A percentile compares a stretch with the other conserved stretches of the same genome.
phyloP scores from a whole-genome alignment of 169 alveolate genomes.

The Cryptosporidium meleagridis region DNA sequence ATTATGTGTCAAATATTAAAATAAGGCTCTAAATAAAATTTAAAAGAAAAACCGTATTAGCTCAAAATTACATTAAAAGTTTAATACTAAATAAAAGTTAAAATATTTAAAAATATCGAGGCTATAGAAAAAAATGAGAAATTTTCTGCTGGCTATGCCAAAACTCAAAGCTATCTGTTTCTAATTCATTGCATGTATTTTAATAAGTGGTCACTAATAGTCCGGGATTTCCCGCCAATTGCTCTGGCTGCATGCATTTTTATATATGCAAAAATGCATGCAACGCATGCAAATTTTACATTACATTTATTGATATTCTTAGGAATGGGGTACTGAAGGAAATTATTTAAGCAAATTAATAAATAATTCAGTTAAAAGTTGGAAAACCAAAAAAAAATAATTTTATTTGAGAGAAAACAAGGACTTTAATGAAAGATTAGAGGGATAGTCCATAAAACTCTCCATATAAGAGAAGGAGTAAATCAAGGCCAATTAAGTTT shows the following conservation, averaged over 20 bases:
- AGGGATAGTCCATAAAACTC: not conserved
- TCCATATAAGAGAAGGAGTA: constrained; percentile 1
- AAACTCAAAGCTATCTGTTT: not conserved
- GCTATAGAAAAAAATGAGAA: too few relatives aligned
- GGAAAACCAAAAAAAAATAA: not conserved
- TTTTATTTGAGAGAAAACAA: not conserved
- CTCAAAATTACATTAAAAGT: too few relatives aligned
- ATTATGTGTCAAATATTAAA: too few relatives aligned
- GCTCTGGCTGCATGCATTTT: constrained; percentile 3
- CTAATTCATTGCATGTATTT: not conserved
- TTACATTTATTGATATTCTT: not conserved
- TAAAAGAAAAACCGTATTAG: too few relatives aligned
- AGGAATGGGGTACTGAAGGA: not conserved
- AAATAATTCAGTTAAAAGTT: not conserved
- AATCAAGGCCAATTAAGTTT: not conserved
- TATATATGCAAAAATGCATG: not conserved
- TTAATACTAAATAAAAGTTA: too few relatives aligned
- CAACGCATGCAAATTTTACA: not conserved
- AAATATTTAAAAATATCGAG: too few relatives aligned
- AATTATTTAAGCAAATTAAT: not conserved
- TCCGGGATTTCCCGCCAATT: constrained; percentile 15
- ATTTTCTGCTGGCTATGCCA: not conserved
- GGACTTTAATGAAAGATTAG: constrained; percentile 2
- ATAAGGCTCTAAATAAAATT: too few relatives aligned
- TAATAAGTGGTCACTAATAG: not conserved